These are phyloP conservation scores for Cyberlindnera petersonii DNA, from an alignment of 805 yeast species.

Conservation along the genomic window DNA sequence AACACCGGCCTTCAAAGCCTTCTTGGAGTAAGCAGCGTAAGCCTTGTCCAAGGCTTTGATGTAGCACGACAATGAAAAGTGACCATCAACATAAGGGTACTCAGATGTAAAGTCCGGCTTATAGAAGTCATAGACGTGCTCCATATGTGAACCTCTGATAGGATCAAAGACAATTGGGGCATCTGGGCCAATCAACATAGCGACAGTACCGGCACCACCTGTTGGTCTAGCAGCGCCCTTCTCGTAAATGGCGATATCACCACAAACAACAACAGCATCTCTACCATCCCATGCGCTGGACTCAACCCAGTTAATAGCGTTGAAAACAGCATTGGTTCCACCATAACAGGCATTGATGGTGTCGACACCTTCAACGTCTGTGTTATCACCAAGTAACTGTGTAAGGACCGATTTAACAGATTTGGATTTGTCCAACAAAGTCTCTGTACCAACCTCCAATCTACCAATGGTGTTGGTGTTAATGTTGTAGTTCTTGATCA, in stretches of 20 bases:
- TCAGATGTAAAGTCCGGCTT: conserved; percentile 96
- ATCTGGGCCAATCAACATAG: conserved; percentile 92
- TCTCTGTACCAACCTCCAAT: conserved; percentile 97
- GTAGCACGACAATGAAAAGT: conserved; percentile 90
- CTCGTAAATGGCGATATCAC: conserved; percentile 96
- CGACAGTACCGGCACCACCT: conserved; percentile 98
- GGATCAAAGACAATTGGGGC: conserved; percentile 94
- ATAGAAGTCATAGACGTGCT: conserved; percentile 96
- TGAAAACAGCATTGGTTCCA: conserved; percentile 93
- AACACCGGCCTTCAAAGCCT: conserved; percentile 54
- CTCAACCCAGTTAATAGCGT: conserved; percentile 93
- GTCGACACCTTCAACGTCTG: conserved; percentile 93
- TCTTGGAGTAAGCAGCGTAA: conserved; percentile 76
- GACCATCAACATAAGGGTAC: conserved; percentile 97
- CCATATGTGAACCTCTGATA: conserved; percentile 89
- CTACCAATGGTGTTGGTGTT: conserved; percentile 84
- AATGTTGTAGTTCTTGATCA: conserved; percentile 76
- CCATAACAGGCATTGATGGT: conserved; percentile 98
- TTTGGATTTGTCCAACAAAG: conserved; percentile 93
- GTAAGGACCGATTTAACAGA: conserved; percentile 93
- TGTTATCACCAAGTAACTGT: conserved; percentile 87
- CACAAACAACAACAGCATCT: conserved; percentile 93
- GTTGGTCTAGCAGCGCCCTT: conserved; percentile 99
- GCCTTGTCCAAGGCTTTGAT: conserved; percentile 88
- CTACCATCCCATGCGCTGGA: conserved; percentile 97